Evolutionary conservation across 495 filamentous ascomycete genomes (phyloP), one percentile per base, ranked within the genome.

Genomic region (Podospora fimiseda): DNA sequence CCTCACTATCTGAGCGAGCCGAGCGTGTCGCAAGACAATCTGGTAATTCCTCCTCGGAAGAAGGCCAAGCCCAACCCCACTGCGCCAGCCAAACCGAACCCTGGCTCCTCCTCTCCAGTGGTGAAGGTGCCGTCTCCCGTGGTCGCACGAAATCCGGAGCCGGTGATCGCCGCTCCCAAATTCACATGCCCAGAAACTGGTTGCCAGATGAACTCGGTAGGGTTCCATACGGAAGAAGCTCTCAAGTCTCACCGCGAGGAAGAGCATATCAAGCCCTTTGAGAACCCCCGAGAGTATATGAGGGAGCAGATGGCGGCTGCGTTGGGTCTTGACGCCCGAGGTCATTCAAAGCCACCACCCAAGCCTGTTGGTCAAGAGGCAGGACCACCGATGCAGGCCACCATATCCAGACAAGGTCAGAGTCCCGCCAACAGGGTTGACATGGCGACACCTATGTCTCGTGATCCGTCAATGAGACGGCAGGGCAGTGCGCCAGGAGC

Each of bases 1-100:
- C 86, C 89, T 4, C 69, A 67, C 0, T 84, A 84, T 53, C 63
- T 71, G 37, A 63, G 61, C 37, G 70, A 74, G 38, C 60, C 68
- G 14, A 57, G 67, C 19, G 49, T 81, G 4, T 80, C 75, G 5
- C 67, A 72, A 36, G 69, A 72, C 3, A 76, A 77, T 41, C 70
- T 84, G 22, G 70, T 75, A 16, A 58, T 82, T 2, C 81, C 81
- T 9, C 60, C 69, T 16, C 67, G 72, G 21, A 86, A 84, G 72
- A 79, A 74, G 62, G 61, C 65, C 33, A 81, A 71, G 66, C 71
- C 71, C 1, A 55, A 56, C 40, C 53, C 63, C 18, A 51, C 51
- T 2, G 60, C 64, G 5, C 61, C 60, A 24, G 62, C 62, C 1
- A 56, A 49, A 36, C 36, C 47, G 36, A 65, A 57, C 52, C 58